A percentile compares a stretch with the other conserved stretches of the same genome.
Evolutionary conservation across 1,139 yeast genomes (phyloP).

Genomic region (Pichia inconspicua): DNA sequence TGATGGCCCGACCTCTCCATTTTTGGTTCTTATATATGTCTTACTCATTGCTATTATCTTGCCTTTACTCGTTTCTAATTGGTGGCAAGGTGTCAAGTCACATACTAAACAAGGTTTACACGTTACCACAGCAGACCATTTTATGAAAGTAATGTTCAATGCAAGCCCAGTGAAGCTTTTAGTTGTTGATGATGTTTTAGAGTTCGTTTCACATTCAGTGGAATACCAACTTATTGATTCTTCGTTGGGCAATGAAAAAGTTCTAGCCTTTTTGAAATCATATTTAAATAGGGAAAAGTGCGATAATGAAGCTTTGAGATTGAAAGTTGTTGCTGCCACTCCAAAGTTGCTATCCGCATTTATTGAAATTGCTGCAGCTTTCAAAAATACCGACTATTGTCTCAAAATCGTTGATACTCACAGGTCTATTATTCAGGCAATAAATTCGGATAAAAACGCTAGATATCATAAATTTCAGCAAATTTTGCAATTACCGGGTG

Average conservation of each 20-base stretch:
- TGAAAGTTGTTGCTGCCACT: conserved; percentile 52
- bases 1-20: conserved; percentile 69
- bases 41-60: conserved; percentile 66
- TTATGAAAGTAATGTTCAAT: conserved; percentile 56
- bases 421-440: conserved; percentile 73
- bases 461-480: conserved; percentile 46
- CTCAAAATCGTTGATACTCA: conserved; percentile 57
- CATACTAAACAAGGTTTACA: conserved; percentile 81
- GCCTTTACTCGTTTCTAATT: conserved; percentile 70
- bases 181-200: conserved; percentile 49
- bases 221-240: conserved; percentile 46
- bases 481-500: conserved; percentile 70
- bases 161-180: conserved; percentile 72
- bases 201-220: conserved; percentile 53
- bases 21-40: conserved; percentile 58
- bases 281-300: conserved; percentile 45
- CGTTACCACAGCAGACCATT: conserved; percentile 70
- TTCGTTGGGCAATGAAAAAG: conserved; percentile 38
- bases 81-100: conserved; percentile 86
- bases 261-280: conserved; percentile 43
- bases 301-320: conserved; percentile 31
- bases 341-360: conserved; percentile 66
- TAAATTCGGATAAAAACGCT: conserved; percentile 44
- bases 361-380: conserved; percentile 72
- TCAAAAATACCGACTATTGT: conserved; percentile 65